Evolutionary conservation across 768 basidiomycete genomes (phyloP), one percentile per base, ranked within the genome.

Genomic region (Boletus rubescentipes): DNA sequence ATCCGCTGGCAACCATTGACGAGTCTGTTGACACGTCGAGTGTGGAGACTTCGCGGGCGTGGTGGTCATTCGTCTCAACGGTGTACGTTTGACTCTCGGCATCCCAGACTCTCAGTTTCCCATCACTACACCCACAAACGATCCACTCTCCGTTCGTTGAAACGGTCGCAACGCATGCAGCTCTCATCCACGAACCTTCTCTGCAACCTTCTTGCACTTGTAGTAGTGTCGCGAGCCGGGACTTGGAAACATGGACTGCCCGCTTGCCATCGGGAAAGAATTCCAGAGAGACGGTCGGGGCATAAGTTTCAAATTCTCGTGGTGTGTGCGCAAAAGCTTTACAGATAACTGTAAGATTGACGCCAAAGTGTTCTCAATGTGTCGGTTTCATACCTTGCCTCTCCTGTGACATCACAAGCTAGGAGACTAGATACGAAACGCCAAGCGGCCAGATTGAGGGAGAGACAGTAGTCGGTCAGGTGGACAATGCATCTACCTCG

Each of bases 21-120:
- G 51, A 55, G 42, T 53, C 42, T 2, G 31, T 20, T 5, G 54
- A 53, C 21, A 44, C 43, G 23, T 53, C 54, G 29, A 55, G 54
- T 2, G 51, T 42, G 20, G 54, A 20, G 36, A 55, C 30, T 20
- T 44, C 31, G 23, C 20, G 9, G 18, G 16, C 10, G 21, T 55
- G 50, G 10, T 15, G 41, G 11, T n/a, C 49, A 9, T 34, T 32
- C 41, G 54, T 53, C 14, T 55, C 30, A 14, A 31, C 8, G 14
- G 18, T 15, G 20, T 6, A 11, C 16, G 1, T 32, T 9, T 21
- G 45, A 39, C 14, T 32, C 26, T 49, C 32, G 16, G 36, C 38
- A n/a, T 53, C 51, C 46, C 21, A 11, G 16, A 53, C 18, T 16
- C 30, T 49, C 46, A 53, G 37, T 32, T 49, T 53, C 30, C 46